phyloP scores from a whole-genome alignment of 1,284 basidiomycete species.

The Melampsora medusae region DNA sequence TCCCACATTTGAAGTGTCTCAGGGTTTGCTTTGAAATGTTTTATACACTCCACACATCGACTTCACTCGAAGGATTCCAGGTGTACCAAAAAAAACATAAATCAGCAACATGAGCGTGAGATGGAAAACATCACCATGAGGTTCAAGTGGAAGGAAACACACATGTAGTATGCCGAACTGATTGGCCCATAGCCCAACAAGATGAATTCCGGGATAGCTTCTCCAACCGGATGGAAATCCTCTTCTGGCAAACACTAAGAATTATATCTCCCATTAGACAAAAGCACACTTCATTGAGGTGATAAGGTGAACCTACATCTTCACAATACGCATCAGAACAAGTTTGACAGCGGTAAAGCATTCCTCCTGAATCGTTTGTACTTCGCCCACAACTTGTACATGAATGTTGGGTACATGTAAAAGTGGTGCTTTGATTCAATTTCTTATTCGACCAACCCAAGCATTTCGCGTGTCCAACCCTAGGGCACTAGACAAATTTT shows the following conservation, averaged over 20 bases:
- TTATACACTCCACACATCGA: conserved; percentile 37
- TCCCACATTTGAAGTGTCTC: conserved; percentile 25
- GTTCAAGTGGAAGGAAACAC: not conserved
- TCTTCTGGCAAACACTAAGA: conserved; percentile 21
- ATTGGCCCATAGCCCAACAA: conserved; percentile 14
- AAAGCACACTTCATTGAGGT: not conserved
- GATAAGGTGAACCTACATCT: conserved; percentile 52
- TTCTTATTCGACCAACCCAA: conserved; percentile 55
- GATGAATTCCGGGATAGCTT: conserved; percentile 33
- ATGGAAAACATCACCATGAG: not conserved
- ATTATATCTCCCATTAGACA: not conserved
- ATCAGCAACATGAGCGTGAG: not conserved
- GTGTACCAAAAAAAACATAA: not conserved
- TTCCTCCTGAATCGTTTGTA: conserved; percentile 60
- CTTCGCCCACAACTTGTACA: conserved; percentile 59
- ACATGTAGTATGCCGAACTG: conserved; percentile 22
- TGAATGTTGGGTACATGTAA: conserved; percentile 61
- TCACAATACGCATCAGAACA: conserved; percentile 65
- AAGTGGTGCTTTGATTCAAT: conserved; percentile 45
- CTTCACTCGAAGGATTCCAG: not conserved
- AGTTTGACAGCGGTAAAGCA: conserved; percentile 64
- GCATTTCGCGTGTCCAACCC: conserved; percentile 63
- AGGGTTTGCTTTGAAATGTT: conserved; percentile 26
- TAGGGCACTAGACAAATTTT: conserved; percentile 61
- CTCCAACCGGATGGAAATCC: conserved; percentile 27